Percentiles rank a stretch among this genome's conserved stretches.
These are phyloP conservation scores for Sugiyamaella chiloensis DNA, from an alignment of 805 yeast genomes.

Conservation along the genomic window DNA sequence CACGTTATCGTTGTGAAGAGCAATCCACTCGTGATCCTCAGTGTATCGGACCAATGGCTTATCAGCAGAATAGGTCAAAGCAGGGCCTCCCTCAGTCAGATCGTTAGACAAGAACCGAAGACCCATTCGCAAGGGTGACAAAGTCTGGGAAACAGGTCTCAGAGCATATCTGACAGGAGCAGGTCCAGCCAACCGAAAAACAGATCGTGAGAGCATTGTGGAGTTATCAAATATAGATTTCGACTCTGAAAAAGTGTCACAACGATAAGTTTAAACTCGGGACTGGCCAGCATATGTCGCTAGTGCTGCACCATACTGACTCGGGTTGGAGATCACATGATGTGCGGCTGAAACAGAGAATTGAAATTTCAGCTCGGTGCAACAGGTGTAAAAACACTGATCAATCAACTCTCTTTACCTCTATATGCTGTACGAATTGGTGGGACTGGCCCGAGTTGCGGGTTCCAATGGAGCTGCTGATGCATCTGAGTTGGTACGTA, in stretches of 20 bases:
- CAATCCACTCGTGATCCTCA: conserved; percentile 92
- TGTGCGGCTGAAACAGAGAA: neutral
- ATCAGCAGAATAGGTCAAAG: conserved; percentile 28
- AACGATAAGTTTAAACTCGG: too few species aligned
- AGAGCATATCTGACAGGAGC: conserved; percentile 8
- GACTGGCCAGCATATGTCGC: too few species aligned
- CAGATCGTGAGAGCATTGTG: conserved; percentile 12
- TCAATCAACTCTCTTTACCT: neutral
- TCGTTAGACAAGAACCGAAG: conserved; percentile 30
- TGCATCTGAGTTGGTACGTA: conserved; percentile 61
- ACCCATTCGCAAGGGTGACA: conserved; percentile 3
- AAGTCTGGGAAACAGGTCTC: neutral
- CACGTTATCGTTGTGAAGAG: conserved; percentile 72
- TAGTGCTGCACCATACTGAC: too few species aligned
- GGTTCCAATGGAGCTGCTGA: conserved; percentile 50
- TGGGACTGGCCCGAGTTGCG: conserved; percentile 83
- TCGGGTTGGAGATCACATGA: neutral
- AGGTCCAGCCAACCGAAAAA: conserved; percentile 7
- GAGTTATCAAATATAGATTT: too few species aligned
- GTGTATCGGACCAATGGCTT: conserved; percentile 51
- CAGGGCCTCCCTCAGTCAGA: conserved; percentile 29
- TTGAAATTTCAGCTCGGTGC: neutral
- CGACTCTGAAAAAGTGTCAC: too few species aligned
- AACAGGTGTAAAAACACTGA: neutral
- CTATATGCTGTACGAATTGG: conserved; percentile 80